A percentile compares a stretch with the other conserved stretches of the same genome.
These are phyloP conservation scores for Elsinoe fawcettii DNA, from an alignment of 2,329 filamentous ascomycete genomes.

Conservation along the genomic window DNA sequence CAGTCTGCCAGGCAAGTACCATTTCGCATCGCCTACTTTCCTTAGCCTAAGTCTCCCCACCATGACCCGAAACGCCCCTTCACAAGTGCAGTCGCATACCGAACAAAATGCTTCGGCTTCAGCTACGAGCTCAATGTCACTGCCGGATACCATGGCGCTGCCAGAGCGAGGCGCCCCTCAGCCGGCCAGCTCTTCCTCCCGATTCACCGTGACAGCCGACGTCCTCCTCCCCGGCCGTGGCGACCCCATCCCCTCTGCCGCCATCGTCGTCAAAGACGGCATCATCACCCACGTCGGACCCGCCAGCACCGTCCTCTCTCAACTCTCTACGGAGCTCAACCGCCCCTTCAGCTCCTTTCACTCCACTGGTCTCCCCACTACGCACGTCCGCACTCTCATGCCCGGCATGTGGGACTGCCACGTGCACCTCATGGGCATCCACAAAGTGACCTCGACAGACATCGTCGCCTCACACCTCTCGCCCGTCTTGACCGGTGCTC, in stretches of 20 bases:
- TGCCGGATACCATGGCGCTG: neutral
- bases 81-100: neutral
- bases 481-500: constrained; percentile 34
- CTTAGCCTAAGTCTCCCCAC: neutral
- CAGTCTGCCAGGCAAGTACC: neutral
- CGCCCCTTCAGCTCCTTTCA: constrained; percentile 24
- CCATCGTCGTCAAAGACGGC: constrained; percentile 34
- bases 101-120: neutral
- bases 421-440: constrained; percentile 40
- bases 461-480: constrained; percentile 22
- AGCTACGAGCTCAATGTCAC: neutral
- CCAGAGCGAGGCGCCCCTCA: neutral
- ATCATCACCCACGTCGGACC: constrained; percentile 38
- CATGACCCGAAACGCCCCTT: neutral
- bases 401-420: constrained; percentile 50
- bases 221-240: constrained; percentile 45
- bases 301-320: constrained; percentile 16
- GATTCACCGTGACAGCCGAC: constrained; percentile 21
- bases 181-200: neutral
- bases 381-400: constrained; percentile 39
- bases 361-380: constrained; percentile 21
- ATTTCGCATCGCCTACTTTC: neutral
- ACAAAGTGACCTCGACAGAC: constrained; percentile 21
- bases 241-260: constrained; percentile 34
- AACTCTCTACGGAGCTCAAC: neutral